These are phyloP conservation scores for Paratrimastix pyriformis DNA, from an alignment of 78 protist species.

Conservation along the genomic window DNA sequence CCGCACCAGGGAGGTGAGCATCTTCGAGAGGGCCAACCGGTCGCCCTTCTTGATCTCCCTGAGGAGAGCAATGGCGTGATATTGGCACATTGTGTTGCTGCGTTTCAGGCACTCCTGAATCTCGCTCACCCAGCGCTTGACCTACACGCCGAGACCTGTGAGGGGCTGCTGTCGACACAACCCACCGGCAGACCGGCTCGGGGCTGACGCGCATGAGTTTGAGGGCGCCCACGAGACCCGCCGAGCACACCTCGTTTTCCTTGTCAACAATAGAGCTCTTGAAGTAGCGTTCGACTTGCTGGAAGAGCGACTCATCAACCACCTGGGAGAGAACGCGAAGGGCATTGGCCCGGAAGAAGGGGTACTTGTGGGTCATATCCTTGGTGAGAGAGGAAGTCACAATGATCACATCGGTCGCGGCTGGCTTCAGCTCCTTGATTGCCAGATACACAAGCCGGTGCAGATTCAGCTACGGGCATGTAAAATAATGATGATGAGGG, in stretches of 20 bases:
- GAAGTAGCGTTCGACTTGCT: not conserved
- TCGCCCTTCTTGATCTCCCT: not conserved
- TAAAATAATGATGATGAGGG: not conserved
- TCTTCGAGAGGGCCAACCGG: not conserved
- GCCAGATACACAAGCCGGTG: not conserved
- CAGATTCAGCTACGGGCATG: not conserved
- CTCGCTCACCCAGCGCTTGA: not conserved
- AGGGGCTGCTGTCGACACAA: too few species aligned
- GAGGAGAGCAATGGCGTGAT: not conserved
- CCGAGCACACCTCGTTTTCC: not conserved
- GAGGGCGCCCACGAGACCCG: not conserved
- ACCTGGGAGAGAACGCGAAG: not conserved
- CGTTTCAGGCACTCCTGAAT: not conserved
- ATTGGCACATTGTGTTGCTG: not conserved
- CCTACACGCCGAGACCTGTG: not conserved
- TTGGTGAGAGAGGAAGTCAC: not conserved
- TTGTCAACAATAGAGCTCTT: not conserved
- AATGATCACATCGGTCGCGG: not conserved
- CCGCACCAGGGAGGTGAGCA: not conserved
- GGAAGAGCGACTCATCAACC: slow-evolving; percentile 1
- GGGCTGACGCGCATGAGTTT: not conserved
- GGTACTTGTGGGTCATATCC: not conserved
- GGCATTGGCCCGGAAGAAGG: not conserved
- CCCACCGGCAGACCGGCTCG: not conserved
- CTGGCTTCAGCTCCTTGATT: not conserved